phyloP scores from a whole-genome alignment of 176 grass and related monocot genomes.

The Cymbopogon citratus region DNA sequence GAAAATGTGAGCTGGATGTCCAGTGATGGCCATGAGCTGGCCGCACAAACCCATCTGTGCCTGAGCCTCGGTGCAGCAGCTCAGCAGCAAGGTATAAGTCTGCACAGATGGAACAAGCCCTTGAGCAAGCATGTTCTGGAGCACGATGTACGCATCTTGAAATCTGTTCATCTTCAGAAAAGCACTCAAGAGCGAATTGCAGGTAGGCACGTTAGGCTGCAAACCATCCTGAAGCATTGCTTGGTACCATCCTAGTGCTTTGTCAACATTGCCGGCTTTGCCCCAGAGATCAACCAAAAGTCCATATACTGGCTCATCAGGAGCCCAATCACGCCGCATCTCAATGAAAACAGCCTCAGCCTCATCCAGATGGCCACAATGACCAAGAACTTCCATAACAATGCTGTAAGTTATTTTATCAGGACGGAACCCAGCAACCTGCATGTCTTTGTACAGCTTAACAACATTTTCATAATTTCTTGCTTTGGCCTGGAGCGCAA shows the following conservation, averaged over 20 bases:
- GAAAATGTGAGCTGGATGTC: constrained; percentile 87
- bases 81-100: constrained; percentile 89
- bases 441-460: constrained; percentile 96
- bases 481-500: constrained; percentile 84
- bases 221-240: constrained; percentile 85
- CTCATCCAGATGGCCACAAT: constrained; percentile 77
- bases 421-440: constrained; percentile 81
- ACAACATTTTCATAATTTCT: constrained; percentile 83
- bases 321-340: constrained; percentile 85
- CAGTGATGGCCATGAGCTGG: constrained; percentile 79
- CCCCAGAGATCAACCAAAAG: constrained; percentile 95
- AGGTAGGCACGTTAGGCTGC: constrained; percentile 84
- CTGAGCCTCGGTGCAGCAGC: constrained; percentile 59
- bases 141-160: constrained; percentile 60
- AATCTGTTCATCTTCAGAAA: constrained; percentile 75
- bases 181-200: constrained; percentile 81
- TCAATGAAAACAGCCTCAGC: constrained; percentile 74
- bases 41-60: constrained; percentile 59
- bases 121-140: constrained; percentile 68
- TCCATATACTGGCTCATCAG: constrained; percentile 92
- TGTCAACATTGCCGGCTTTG: constrained; percentile 85
- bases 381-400: constrained; percentile 88
- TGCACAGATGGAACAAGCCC: constrained; percentile 84
- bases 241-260: constrained; percentile 70
- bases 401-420: constrained; percentile 99